Base-by-base conservation (phyloP, 2,329 filamentous ascomycete species). In the Aspergillus ochraceus region DNA sequence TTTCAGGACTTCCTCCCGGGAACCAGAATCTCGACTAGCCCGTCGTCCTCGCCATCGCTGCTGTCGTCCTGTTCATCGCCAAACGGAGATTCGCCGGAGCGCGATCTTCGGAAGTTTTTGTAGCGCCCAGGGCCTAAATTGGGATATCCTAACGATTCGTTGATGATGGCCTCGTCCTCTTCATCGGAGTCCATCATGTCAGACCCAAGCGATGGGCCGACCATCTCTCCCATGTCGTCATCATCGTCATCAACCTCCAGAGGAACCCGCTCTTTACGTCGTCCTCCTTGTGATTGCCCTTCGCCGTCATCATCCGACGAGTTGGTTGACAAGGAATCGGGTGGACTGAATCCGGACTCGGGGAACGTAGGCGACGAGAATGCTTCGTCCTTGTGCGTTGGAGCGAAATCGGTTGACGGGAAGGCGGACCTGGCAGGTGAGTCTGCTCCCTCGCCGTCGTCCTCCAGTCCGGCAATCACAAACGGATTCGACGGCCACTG, bases 61-160 rank as follows among this genome's bases (percentile, higher is more conserved):
- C 75, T 76, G 62, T 80, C 76, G 39, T 77, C 75, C n/a, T 81
- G 80, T 17, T 76, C 74, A 19, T 75, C 70, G 9, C 72, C 73
- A 32, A 72, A 74, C 22, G 74, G 69, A 22, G 74, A 75, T 32
- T 66, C 67, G 11, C 69, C 64, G 46, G 67, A 61, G 52, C 68
- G 71, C 51, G 71, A 67, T 60, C 66, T 67, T 49, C 64, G 76
- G 77, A 54, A 82, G 77, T 70, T 88, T 47, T 69, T 69, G 57
- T 76, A 77, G 54, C 73, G 67, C 12, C 60, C 68, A 10, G 71
- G 63, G 2, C 67, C 86, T 77, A 89, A 86, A 64, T 86, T 86
- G 66, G 89, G 89, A 59, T 90, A 88, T 14, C 87, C 88, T 76
- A 90, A 85, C 67, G 88, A 87, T 63, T 89, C 86, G 46, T 87